Base-by-base conservation (phyloP, 1,284 basidiomycete species). In the Ceratobasidium sp. region DNA sequence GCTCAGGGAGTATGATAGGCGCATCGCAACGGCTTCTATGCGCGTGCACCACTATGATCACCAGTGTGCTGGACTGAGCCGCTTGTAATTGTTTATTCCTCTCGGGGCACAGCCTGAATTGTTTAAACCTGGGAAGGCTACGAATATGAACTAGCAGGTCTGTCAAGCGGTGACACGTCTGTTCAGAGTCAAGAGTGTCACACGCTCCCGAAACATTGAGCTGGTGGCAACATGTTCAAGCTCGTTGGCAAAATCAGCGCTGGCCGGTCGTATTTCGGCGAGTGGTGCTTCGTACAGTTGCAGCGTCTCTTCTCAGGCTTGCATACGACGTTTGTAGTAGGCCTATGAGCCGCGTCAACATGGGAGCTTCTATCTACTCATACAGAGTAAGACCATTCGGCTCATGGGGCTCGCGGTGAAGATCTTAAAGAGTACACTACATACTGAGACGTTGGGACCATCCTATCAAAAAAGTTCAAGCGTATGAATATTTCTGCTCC, bases 221-320 rank as follows among this genome's bases (percentile, higher is more conserved):
- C 56, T 82, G 51, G 39, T 79, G 67, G 76, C 60, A 12, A 80
- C 20, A 2, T 39, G 7, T 42, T 68, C 49, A 20, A 77, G 64
- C n/a, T 46, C 13, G 20, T 6, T 28, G 18, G 75, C 75, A 55
- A 77, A 55, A 3, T 13, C 23, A 18, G 49, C 40, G 56, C 64
- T 13, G 39, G 13, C 9, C 6, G 51, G 20, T n/a, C 23, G 78
- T n/a, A 86, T 79, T 10, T 83, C 81, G 60, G 84, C 82, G 10
- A 85, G n/a, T 1, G 85, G 82, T 26, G 82, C 82, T 6, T n/a
- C 20, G 5, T 83, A 84, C 61, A 86, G 81, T 15, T 83, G 81
- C 23, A 83, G 79, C 2, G 81, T 71, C 77, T 86, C 83, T 12
- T 79, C 79, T 84, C 85, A 86, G 26, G 85, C 81, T 3, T 84